Percentiles rank a stretch among this genome's conserved stretches.
Conservation (phyloP, 441 rosid genomes). For the Populus hybrid region DNA sequence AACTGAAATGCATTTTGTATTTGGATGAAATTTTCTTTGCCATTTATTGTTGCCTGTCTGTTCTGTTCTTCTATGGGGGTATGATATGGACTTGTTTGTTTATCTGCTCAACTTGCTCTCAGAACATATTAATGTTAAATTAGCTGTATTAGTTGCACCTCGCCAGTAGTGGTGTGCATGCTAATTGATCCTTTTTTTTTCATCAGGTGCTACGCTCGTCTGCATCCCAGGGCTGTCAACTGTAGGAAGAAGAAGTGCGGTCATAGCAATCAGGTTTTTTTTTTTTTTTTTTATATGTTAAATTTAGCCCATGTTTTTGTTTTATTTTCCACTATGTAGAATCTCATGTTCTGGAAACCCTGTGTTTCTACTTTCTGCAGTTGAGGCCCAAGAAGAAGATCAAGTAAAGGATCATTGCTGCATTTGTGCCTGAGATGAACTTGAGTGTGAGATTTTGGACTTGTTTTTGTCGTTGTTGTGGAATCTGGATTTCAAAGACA, state of each 20-base stretch:
- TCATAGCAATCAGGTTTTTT: slow-evolving; percentile 66
- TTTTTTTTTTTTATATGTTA: neutral
- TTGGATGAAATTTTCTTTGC: neutral
- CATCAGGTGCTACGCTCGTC: slow-evolving; percentile 64
- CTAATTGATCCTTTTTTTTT: neutral
- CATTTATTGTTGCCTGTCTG: neutral
- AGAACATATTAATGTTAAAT: neutral
- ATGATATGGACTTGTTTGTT: neutral
- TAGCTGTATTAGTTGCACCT: neutral
- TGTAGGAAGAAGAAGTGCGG: slow-evolving; percentile 78
- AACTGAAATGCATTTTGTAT: neutral
- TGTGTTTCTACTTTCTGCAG: slow-evolving; percentile 30
- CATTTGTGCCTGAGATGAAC: neutral
- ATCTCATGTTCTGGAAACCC: neutral
- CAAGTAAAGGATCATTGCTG: slow-evolving; percentile 38
- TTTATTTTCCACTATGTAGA: neutral
- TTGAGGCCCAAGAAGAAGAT: slow-evolving; percentile 85
- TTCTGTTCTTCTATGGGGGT: neutral
- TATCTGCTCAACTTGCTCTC: neutral
- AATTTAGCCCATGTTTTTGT: neutral
- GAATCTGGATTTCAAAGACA: neutral
- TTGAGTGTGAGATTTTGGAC: neutral
- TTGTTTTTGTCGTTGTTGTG: neutral
- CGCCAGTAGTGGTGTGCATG: neutral
- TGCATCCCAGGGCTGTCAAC: slow-evolving; percentile 71